Evolutionary conservation across 169 alveolate species (phyloP).

Genomic region (Perkinsus chesapeaki): DNA sequence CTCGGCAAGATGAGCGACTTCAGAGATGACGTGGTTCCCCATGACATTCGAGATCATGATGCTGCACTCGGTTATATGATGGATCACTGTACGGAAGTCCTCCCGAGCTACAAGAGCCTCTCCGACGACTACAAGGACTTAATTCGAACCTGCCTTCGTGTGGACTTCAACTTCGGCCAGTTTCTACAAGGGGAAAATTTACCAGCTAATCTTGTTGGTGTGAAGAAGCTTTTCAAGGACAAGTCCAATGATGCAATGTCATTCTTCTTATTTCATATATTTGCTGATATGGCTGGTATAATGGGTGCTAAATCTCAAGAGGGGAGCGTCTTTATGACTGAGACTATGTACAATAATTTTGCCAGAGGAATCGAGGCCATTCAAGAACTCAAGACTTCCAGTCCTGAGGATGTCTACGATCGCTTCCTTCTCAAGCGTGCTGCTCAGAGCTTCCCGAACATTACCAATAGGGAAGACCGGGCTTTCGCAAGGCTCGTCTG

Average conservation of each 20-base stretch:
- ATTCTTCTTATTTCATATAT: not conserved
- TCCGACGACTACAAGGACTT: not conserved
- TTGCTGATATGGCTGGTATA: not conserved
- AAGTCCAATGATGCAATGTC: not conserved
- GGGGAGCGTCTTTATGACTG: not conserved
- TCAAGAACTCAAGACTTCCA: slow-evolving; percentile 5
- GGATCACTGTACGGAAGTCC: not conserved
- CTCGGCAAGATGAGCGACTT: slow-evolving; percentile 7
- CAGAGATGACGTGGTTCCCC: not conserved
- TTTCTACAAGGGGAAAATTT: slow-evolving; percentile 7
- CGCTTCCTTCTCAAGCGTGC: not conserved
- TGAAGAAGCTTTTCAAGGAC: not conserved
- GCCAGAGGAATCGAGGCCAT: not conserved
- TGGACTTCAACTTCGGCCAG: slow-evolving; percentile 4
- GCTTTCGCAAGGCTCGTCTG: not conserved
- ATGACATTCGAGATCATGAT: not conserved
- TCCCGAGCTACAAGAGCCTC: not conserved
- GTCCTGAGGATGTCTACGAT: not conserved
- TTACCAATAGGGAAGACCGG: not conserved
- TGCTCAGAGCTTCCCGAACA: slow-evolving; percentile 4
- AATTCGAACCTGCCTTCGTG: not conserved
- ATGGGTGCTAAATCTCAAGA: not conserved
- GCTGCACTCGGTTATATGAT: not conserved
- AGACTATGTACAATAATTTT: slow-evolving; percentile 4
- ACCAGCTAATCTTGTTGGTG: not conserved